Conservation (phyloP, 805 yeast species). For the Metschnikowia santaceciliae region DNA sequence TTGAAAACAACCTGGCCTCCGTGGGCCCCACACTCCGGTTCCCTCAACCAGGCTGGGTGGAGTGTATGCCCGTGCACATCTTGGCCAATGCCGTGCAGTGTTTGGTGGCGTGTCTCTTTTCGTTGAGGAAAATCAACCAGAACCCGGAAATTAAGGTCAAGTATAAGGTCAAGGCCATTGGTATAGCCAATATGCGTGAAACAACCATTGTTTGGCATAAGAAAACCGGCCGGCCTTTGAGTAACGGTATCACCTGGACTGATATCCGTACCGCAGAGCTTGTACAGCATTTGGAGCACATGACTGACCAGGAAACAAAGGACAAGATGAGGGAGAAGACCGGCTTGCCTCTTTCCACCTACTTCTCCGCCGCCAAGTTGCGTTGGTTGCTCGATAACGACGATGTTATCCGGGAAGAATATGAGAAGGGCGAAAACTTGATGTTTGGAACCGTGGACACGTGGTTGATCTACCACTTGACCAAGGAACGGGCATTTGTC, state of each 20-base stretch:
- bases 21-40: conserved; percentile 68
- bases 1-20: conserved; percentile 52
- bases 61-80: conserved; percentile 83
- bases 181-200: conserved; percentile 95
- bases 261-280: conserved; percentile 81
- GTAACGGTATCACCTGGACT: conserved; percentile 93
- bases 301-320: conserved; percentile 51
- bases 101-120: conserved; percentile 58
- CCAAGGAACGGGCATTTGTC: conserved; percentile 63
- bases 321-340: conserved; percentile 58
- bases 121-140: conserved; percentile 54
- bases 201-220: conserved; percentile 87
- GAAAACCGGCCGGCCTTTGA: conserved; percentile 74
- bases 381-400: conserved; percentile 86
- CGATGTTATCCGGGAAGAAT: conserved; percentile 58
- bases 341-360: conserved; percentile 87
- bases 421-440: conserved; percentile 68
- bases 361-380: conserved; percentile 86
- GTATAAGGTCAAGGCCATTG: conserved; percentile 67
- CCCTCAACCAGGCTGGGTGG: conserved; percentile 91
- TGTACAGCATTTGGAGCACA: conserved; percentile 57
- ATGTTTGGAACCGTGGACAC: conserved; percentile 94
- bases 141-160: conserved; percentile 48
- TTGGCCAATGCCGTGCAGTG: conserved; percentile 79
- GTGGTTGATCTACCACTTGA: conserved; percentile 85